Base-by-base conservation (phyloP, 2,329 filamentous ascomycete genomes). In the Fusarium clavum region DNA sequence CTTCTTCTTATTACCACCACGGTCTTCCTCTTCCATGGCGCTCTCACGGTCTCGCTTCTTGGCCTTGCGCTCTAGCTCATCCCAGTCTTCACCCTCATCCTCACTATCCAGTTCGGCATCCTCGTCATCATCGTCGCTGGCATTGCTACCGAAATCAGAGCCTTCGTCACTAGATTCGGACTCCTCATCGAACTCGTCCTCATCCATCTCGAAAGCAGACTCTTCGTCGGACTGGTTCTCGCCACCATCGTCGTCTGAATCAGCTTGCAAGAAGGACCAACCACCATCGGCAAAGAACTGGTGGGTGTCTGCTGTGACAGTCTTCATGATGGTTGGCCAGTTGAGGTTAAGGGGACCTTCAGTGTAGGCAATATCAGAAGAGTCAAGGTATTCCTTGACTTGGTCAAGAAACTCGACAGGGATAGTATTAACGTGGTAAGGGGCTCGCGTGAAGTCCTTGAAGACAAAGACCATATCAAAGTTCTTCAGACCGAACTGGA, bases 321-420 rank as follows among this genome's bases (percentile, higher is more conserved):
- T 99, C 87, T 99, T 99, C 94, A 99, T 99, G 78, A 99, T 99
- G 18, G 94, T 97, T 13, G 93, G 92, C 96, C 96, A 99, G 86
- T 98, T 98, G 61, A 99, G 87, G 83, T 99, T 99, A 73, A 99
- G 89, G 2, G 95, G 96, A 61, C 96, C 96, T 81, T 99, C 97
- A 14, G 90, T 92, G 84, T 91, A 98, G 20, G 96, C 91, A 77
- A 99, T 97, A 77, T 99, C 95, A 49, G 96, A 94, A 2, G 92
- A 94, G 81, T 99, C 95, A 12, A 99, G 88, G 91, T 96, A 99
- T 77, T 99, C 97, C 81, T 98, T 98, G 72, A 99, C 95, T 57
- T 93, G 91, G 73, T 99, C 96, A 6, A 99, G 86, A 5, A 92
- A 93, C 78, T 99, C 96, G 25, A 99, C 94, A 0, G 96, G 97